Evolutionary conservation across 2,329 filamentous ascomycete genomes (phyloP), one percentile per base, ranked within the genome.

Genomic region (Macrophomina pseudophaseolina): DNA sequence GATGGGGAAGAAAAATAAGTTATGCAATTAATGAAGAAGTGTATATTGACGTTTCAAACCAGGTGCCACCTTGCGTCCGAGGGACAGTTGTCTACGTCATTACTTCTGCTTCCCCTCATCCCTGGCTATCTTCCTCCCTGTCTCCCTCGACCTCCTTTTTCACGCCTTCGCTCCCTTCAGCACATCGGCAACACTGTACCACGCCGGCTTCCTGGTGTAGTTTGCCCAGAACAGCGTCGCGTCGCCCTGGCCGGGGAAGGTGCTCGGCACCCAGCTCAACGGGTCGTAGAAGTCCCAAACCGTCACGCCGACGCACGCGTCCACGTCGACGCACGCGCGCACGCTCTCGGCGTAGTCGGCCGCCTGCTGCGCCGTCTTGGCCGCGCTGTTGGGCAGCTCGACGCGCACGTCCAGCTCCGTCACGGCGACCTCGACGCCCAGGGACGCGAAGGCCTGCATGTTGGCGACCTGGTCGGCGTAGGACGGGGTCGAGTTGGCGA

Each of bases 401-500:
- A 73, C 72, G 65, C 87, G 80, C 68, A 89, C 85, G 72, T 90
- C 87, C 28, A 89, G 78, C 78, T 90, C 87, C 1, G 87, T 89
- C 73, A 87, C 82, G 5, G 86, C 86, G 4, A 88, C 84, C 67
- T 90, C 87, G 4, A 87, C 76, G 5, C 81, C 82, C 1, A 86
- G 80, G 0, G 79, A 76, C 1, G 81, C 80, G 78, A 86, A 89
- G 49, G 82, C 78, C 56, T 79, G 72, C 64, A 88, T 83, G 14
- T 82, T 81, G 0, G 79, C 77, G 38, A 79, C 77, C 52, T 85
- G 79, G 12, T 78, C 76, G 42, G 78, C 76, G 69, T 82, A 80
- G 49, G 74, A 76, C 0, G 86, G 83, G 1, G 84, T 81, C n/a
- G 74, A 71, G 71, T 86, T 85, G 7, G 85, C 84, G 66, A 86